phyloP scores from a whole-genome alignment of 495 filamentous ascomycete species.

The Stereocaulon alpinum region DNA sequence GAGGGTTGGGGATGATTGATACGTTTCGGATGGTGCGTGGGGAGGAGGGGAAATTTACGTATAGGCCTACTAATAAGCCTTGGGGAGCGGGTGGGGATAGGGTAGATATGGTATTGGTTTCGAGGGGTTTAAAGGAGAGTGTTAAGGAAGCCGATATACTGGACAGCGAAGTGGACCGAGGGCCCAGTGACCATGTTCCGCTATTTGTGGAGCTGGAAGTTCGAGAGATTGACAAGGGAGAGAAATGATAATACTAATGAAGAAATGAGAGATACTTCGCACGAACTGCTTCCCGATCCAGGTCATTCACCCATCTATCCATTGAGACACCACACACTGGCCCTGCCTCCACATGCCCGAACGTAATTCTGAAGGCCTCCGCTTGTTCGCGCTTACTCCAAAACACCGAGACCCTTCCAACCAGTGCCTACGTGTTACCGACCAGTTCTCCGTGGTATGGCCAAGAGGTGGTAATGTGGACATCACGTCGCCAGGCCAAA shows the following conservation, averaged over 20 bases:
- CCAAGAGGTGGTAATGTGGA: too few species aligned
- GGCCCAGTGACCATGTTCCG: constrained; percentile 31
- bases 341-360: too few species aligned
- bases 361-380: too few species aligned
- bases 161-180: constrained; percentile 28
- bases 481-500: too few species aligned
- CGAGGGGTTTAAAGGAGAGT: constrained; percentile 16
- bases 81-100: constrained; percentile 32
- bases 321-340: too few species aligned
- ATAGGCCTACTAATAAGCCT: constrained; percentile 22
- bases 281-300: too few species aligned
- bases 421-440: too few species aligned
- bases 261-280: neutral
- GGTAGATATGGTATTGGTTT: constrained; percentile 31
- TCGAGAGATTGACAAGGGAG: neutral
- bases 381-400: too few species aligned
- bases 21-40: constrained; percentile 23
- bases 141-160: constrained; percentile 26
- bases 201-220: constrained; percentile 22
- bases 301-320: too few species aligned
- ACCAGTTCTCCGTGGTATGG: too few species aligned
- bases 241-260: neutral
- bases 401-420: too few species aligned
- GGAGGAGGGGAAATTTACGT: constrained; percentile 27
- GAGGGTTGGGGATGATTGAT: constrained; percentile 25